Percentiles rank a stretch among this genome's conserved stretches.
Conservation (phyloP, 768 basidiomycete species). For the Hypholoma fasciculare region DNA sequence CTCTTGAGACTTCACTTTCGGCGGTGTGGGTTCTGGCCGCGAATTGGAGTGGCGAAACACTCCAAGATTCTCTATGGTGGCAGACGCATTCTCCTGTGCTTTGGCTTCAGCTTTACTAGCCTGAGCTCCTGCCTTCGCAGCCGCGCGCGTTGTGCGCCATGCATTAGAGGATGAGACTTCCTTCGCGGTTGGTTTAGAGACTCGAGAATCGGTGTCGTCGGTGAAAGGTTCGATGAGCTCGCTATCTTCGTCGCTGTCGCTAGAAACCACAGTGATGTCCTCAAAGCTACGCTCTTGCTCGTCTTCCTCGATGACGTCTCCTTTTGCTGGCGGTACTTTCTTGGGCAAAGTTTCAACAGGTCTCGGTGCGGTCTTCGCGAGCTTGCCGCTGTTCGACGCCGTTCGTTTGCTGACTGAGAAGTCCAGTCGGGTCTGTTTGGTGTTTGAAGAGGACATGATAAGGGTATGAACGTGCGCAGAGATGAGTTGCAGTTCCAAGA, state of each 20-base stretch:
- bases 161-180: neutral
- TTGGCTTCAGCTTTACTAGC: neutral
- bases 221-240: neutral
- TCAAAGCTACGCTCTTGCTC: slow-evolving; percentile 2
- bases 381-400: slow-evolving; percentile 25
- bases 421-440: slow-evolving; percentile 46
- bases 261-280: neutral
- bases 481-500: neutral
- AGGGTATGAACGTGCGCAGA: neutral
- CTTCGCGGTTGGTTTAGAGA: neutral
- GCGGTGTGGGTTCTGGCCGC: neutral
- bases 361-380: slow-evolving; percentile 12
- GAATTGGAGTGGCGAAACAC: neutral
- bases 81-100: neutral
- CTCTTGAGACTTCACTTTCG: neutral
- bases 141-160: neutral
- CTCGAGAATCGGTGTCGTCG: neutral
- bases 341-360: slow-evolving; percentile 8
- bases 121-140: neutral
- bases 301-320: neutral
- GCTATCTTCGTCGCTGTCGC: slow-evolving; percentile 1
- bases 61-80: neutral
- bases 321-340: slow-evolving; percentile 7
- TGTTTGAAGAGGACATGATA: slow-evolving; percentile 4
- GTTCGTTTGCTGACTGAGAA: slow-evolving; percentile 50